These are phyloP conservation scores for Grosmannia huntii DNA, from an alignment of 2,329 filamentous ascomycete genomes.

Conservation along the genomic window DNA sequence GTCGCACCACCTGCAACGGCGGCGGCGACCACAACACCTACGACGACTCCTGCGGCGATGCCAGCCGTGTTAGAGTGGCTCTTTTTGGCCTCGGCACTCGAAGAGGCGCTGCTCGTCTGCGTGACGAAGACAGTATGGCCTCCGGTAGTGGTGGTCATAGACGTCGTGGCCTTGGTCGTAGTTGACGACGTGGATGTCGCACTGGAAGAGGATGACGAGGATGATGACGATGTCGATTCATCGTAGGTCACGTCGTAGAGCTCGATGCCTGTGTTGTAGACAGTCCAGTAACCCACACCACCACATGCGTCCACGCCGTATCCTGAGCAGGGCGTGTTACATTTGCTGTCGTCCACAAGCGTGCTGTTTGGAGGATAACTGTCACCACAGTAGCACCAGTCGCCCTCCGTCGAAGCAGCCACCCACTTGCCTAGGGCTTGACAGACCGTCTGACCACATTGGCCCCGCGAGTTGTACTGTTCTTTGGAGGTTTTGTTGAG, in stretches of 20 bases:
- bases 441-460: slow-evolving; percentile 28
- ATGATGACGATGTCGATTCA: slow-evolving; percentile 14
- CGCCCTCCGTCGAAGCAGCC: slow-evolving; percentile 47
- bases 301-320: slow-evolving; percentile 52
- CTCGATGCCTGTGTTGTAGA: slow-evolving; percentile 38
- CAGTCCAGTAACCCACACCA: slow-evolving; percentile 33
- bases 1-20: slow-evolving; percentile 51
- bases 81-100: slow-evolving; percentile 9
- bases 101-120: slow-evolving; percentile 12
- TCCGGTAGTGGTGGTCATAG: slow-evolving; percentile 9
- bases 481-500: slow-evolving; percentile 16
- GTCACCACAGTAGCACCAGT: slow-evolving; percentile 62
- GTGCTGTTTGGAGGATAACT: slow-evolving; percentile 46
- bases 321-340: slow-evolving; percentile 53
- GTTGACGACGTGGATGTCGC: slow-evolving; percentile 10
- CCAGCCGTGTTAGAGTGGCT: slow-evolving; percentile 57
- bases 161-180: neutral
- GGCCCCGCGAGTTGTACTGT: slow-evolving; percentile 26
- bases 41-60: slow-evolving; percentile 78
- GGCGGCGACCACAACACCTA: slow-evolving; percentile 60
- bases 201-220: neutral
- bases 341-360: slow-evolving; percentile 44
- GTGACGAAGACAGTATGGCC: slow-evolving; percentile 14
- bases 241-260: slow-evolving; percentile 24
- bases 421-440: slow-evolving; percentile 36